phyloP scores from a whole-genome alignment of 2,329 filamentous ascomycete species.

The Calonectria honghensis region DNA sequence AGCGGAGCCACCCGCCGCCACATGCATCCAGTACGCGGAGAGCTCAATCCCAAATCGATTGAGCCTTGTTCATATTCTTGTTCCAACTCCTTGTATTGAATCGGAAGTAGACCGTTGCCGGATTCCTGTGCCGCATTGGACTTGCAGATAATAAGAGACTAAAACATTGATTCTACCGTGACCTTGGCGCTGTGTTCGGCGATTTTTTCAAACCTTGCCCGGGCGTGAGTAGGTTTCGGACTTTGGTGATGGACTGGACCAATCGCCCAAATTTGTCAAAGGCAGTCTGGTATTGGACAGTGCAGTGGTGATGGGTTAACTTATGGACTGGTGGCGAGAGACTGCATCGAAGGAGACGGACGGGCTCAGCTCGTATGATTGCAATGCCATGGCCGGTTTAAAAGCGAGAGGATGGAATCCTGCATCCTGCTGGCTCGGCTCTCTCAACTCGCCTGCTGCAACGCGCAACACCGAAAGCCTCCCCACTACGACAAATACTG shows the following conservation, averaged over 20 bases:
- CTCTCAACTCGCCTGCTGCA: not conserved
- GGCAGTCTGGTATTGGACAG: not conserved
- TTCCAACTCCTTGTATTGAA: not conserved
- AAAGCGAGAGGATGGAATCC: conserved; percentile 1
- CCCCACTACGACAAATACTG: not conserved
- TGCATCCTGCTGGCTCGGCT: not conserved
- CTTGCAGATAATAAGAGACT: not conserved
- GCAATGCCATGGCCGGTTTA: not conserved
- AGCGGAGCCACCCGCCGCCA: not conserved
- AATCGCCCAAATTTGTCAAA: not conserved
- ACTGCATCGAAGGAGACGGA: not conserved
- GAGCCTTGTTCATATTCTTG: not conserved
- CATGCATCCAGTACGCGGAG: not conserved
- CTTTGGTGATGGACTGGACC: not conserved
- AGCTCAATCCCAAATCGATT: not conserved
- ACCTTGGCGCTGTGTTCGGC: not conserved
- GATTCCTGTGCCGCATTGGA: not conserved
- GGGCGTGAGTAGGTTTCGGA: not conserved
- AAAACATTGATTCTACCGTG: not conserved
- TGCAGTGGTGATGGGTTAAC: not conserved
- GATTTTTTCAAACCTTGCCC: not conserved
- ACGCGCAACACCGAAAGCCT: not conserved
- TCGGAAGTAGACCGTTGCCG: not conserved
- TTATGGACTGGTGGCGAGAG: not conserved
- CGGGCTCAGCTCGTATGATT: conserved; percentile 19